Conservation (phyloP, 106 monocot genomes). For the Posidonia australis region DNA sequence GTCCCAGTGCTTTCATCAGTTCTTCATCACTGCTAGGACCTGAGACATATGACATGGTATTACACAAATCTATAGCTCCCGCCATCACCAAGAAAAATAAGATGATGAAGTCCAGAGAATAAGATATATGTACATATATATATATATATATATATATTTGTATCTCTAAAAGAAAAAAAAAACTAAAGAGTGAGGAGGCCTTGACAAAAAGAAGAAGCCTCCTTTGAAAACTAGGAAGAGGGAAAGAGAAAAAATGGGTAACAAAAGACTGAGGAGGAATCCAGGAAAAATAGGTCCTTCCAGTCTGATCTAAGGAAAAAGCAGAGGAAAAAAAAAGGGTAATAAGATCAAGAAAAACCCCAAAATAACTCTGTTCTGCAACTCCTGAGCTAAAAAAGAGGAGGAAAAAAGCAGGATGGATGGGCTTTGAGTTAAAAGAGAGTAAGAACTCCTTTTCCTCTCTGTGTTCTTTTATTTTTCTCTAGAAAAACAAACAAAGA, state of each 20-base stretch:
- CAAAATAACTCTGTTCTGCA: background rate
- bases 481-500: background rate
- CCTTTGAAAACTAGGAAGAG: background rate
- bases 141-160: background rate
- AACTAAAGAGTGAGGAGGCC: background rate
- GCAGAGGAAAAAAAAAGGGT: background rate
- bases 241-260: background rate
- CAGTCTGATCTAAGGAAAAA: background rate
- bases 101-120: background rate
- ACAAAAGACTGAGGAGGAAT: background rate
- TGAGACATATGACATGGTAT: background rate
- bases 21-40: background rate
- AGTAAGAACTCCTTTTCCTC: too few relatives aligned
- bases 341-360: background rate
- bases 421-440: background rate
- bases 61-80: too few relatives aligned
- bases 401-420: background rate
- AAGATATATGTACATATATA: background rate
- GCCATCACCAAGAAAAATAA: too few relatives aligned
- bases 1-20: slow-evolving; percentile 4
- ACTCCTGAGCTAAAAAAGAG: background rate
- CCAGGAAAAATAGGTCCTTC: background rate
- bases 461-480: too few relatives aligned
- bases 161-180: background rate
- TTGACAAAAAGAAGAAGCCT: background rate